Base-by-base conservation (phyloP, 2,329 filamentous ascomycete species). In the Colletotrichum navitas region DNA sequence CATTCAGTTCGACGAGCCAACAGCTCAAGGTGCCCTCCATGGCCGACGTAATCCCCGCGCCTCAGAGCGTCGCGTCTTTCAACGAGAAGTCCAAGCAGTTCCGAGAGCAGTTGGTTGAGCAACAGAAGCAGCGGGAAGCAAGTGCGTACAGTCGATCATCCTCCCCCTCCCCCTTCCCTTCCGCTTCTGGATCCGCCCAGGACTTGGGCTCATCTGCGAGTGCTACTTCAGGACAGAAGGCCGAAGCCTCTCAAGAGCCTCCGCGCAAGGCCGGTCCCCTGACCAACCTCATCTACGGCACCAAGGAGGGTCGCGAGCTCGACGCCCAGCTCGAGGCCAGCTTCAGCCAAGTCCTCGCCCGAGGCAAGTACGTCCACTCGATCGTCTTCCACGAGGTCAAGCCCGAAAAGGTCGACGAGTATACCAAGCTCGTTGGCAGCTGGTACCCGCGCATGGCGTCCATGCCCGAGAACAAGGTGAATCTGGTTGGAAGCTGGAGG, bases 291-390 rank as follows among this genome's bases (percentile, higher is more conserved):
- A 97, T 99, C 80, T 98, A 99, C 83, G 96, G 96, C 78, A 99
- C 96, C 18, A 94, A 96, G 79, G 95, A 98, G 83, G 96, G 95
- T 41, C 91, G 95, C 73, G 93, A 97, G 84, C 90, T 98, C 80
- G 96, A 99, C 79, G 93, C 93, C 74, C 95, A 98, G 84, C 95
- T 99, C 79, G 94, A 98, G 85, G 91, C 95, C 70, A 97, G 93
- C 80, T 99, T 98, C 85, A 97, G 93, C 63, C 95, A 98, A 82
- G 93, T 98, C 55, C 86, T 99, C 56, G 96, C 96, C 32, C 90
- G 96, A 75, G 96, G 96, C 79, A 99, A 99, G 85, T 99, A 99
- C 79, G 95, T 99, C 66, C 96, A 99, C 83, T 97, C 94, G 58
- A 98, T 99, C 81, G 94, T 97, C 71, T 94, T 97, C 79, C 96